These are phyloP conservation scores for Cenchrus purpureus DNA, from an alignment of 176 grass and related monocot species.

Conservation along the genomic window DNA sequence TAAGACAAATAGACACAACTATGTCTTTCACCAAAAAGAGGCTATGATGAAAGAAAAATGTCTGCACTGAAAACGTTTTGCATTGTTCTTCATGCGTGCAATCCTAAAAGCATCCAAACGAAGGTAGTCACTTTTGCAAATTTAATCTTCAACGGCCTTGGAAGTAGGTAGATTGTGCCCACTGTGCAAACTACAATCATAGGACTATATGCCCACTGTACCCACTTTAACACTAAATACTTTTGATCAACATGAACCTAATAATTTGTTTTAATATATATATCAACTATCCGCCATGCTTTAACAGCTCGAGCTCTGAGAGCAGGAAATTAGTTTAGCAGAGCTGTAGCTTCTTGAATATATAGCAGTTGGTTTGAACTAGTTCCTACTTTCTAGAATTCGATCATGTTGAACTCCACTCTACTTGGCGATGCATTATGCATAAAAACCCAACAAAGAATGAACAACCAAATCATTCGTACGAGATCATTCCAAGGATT, in stretches of 20 bases:
- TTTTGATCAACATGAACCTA: neutral
- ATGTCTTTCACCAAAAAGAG: neutral
- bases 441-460: neutral
- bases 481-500: slow-evolving; percentile 14
- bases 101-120: too few relatives aligned
- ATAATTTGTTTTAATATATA: neutral
- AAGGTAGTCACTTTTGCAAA: too few relatives aligned
- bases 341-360: neutral
- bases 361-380: neutral
- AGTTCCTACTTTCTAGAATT: neutral
- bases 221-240: neutral
- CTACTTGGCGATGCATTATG: neutral
- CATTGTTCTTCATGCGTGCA: too few relatives aligned
- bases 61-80: neutral
- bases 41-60: neutral
- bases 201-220: too few relatives aligned
- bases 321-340: neutral
- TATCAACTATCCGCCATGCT: neutral
- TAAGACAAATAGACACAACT: neutral
- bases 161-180: neutral
- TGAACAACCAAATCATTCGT: neutral
- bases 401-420: neutral
- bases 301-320: slow-evolving; percentile 23
- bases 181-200: too few relatives aligned
- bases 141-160: neutral